Percentiles rank a stretch among this genome's conserved stretches.
Conservation (phyloP, 257 asterid genomes). For the Oldenlandia corymbosa region DNA sequence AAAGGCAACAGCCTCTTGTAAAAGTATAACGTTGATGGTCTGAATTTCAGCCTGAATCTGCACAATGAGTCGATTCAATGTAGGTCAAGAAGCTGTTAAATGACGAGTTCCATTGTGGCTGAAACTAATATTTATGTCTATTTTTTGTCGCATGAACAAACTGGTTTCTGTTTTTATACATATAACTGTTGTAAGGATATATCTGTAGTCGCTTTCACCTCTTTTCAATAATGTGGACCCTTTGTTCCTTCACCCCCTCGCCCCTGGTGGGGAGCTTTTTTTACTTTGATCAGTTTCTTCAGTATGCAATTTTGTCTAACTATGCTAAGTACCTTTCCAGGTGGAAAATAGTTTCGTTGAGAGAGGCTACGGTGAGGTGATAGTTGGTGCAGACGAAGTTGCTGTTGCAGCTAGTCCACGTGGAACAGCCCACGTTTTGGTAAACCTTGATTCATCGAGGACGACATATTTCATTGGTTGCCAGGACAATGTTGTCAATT, state of each 20-base stretch:
- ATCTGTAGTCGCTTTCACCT: neutral
- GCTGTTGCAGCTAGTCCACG: constrained; percentile 64
- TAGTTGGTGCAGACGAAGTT: constrained; percentile 67
- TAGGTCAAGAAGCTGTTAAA: neutral
- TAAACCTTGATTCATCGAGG: constrained; percentile 48
- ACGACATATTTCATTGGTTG: constrained; percentile 74
- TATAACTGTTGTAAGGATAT: neutral
- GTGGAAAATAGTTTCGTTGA: constrained; percentile 50
- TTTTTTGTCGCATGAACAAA: neutral
- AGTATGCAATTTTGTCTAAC: neutral
- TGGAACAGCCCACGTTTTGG: constrained; percentile 85
- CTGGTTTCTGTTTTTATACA: neutral
- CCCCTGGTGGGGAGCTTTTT: neutral
- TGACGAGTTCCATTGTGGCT: neutral
- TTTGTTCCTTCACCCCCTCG: neutral
- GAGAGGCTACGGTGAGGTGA: constrained; percentile 63
- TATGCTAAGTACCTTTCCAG: constrained; percentile 35
- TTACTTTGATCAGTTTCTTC: neutral
- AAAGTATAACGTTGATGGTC: too few species aligned
- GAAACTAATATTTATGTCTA: too few species aligned
- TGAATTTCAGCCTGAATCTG: too few species aligned
- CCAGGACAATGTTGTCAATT: constrained; percentile 55
- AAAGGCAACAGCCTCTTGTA: too few species aligned
- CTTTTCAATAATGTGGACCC: neutral
- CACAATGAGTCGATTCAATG: too few species aligned